Evolutionary conservation across 164 flowering plant species (phyloP).

Genomic region (Vitis rupestris): DNA sequence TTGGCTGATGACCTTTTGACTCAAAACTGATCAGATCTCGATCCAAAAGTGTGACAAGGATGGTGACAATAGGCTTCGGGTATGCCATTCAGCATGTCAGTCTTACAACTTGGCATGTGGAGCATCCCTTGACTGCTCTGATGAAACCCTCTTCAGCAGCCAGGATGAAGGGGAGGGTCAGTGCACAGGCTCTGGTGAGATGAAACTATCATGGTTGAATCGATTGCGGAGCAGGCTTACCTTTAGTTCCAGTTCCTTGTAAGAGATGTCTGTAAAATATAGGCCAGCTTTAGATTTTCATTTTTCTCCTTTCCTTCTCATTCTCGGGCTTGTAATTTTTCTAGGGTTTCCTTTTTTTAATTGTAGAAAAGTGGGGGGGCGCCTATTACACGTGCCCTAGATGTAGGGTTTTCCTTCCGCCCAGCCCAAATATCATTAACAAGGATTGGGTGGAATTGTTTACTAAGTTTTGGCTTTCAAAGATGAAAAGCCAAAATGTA

Average conservation of each 20-base stretch:
- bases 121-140: slow-evolving; percentile 94
- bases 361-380: slow-evolving; percentile 28
- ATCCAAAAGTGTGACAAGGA: slow-evolving; percentile 93
- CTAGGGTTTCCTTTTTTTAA: slow-evolving; percentile 20
- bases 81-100: slow-evolving; percentile 91
- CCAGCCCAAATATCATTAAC: slow-evolving; percentile 27
- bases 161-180: slow-evolving; percentile 74
- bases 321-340: slow-evolving; percentile 34
- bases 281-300: slow-evolving; percentile 27
- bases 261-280: slow-evolving; percentile 52
- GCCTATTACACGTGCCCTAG: slow-evolving; percentile 25
- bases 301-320: slow-evolving; percentile 3
- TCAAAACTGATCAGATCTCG: slow-evolving; percentile 61
- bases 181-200: slow-evolving; percentile 86
- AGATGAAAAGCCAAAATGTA: slow-evolving; percentile 39
- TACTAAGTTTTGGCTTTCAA: slow-evolving; percentile 40
- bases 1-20: neutral
- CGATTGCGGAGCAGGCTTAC: slow-evolving; percentile 36
- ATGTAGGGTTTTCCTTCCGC: slow-evolving; percentile 32
- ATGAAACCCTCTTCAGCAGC: slow-evolving; percentile 89
- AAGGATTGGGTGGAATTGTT: slow-evolving; percentile 34
- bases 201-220: slow-evolving; percentile 55
- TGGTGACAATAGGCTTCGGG: slow-evolving; percentile 93
- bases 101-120: slow-evolving; percentile 92
- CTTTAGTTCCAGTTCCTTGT: slow-evolving; percentile 20